These are phyloP conservation scores for Saussurea involucrata DNA, from an alignment of 129 eudicot species.

Conservation along the genomic window DNA sequence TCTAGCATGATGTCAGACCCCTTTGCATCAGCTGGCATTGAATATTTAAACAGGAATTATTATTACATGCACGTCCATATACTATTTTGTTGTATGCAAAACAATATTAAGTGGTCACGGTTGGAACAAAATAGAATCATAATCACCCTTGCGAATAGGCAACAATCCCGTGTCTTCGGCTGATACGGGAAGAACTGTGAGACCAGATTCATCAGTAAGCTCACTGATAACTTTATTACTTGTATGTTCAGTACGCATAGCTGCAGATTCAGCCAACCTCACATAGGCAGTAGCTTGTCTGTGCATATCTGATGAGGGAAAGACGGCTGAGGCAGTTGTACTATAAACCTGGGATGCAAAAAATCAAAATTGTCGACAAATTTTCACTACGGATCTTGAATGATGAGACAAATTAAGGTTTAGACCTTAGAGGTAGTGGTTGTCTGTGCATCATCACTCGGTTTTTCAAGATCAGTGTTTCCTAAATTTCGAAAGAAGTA, in stretches of 20 bases:
- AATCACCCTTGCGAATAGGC: constrained; percentile 64
- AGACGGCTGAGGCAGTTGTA: constrained; percentile 28
- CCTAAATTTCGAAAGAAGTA: constrained; percentile 23
- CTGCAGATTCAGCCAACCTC: constrained; percentile 61
- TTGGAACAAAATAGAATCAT: neutral
- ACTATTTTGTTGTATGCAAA: neutral
- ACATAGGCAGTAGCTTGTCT: constrained; percentile 74
- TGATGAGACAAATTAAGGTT: too few species aligned
- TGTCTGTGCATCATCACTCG: constrained; percentile 23
- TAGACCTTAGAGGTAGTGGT: constrained; percentile 29
- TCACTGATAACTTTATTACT: constrained; percentile 34
- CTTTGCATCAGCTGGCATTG: constrained; percentile 46
- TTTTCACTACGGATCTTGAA: neutral
- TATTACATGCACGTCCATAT: constrained; percentile 6
- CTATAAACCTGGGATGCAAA: constrained; percentile 42
- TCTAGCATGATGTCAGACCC: constrained; percentile 85
- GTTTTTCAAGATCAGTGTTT: constrained; percentile 29
- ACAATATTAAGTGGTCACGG: neutral
- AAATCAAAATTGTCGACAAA: neutral
- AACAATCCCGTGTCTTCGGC: constrained; percentile 84
- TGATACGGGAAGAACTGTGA: constrained; percentile 80
- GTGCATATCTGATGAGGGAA: constrained; percentile 50
- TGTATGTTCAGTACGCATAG: constrained; percentile 29
- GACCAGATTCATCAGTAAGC: constrained; percentile 71
- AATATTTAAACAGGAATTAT: neutral